A percentile compares a stretch with the other conserved stretches of the same genome.
phyloP scores from a whole-genome alignment of 75 land plant species.

The Selaginella tamariscina region DNA sequence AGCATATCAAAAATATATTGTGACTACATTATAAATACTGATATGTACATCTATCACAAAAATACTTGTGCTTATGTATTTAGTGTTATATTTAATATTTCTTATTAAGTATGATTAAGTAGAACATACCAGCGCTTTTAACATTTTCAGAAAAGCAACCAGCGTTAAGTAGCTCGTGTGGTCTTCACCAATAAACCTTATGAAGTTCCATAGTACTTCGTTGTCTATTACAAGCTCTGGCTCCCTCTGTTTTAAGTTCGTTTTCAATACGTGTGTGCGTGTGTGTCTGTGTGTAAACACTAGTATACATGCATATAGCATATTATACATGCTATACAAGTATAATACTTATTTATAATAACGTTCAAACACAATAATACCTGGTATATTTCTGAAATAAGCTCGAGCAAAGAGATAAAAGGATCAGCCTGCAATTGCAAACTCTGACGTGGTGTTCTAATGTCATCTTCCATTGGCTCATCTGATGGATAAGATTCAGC shows the following conservation, averaged over 20 bases:
- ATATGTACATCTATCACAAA: no score
- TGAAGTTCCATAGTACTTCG: conserved; percentile 93
- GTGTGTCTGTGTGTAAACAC: no score
- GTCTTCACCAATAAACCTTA: conserved; percentile 89
- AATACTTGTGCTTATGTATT: no score
- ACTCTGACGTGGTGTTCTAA: conserved; percentile 24
- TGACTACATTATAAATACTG: no score
- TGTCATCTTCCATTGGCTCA: conserved; percentile 30
- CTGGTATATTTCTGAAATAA: conserved; percentile 79
- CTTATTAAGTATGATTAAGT: no score
- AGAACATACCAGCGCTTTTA: conserved; percentile 54
- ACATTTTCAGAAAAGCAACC: conserved; percentile 84
- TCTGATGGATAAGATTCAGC: conserved; percentile 40
- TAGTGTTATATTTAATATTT: no score
- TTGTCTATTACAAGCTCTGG: conserved; percentile 73
- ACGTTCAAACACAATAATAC: conserved; percentile 22
- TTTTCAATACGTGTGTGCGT: no score
- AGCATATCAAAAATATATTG: no score
- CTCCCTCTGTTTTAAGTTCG: conserved; percentile 65
- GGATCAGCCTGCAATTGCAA: conserved; percentile 33
- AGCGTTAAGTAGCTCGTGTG: conserved; percentile 76
- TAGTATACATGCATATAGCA: no score
- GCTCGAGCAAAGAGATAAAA: conserved; percentile 72
- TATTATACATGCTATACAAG: no score
- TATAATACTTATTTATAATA: background rate